Evolutionary conservation across 2,329 filamentous ascomycete species (phyloP), one percentile per base, ranked within the genome.

Genomic region (Aspergillus viridinutans): DNA sequence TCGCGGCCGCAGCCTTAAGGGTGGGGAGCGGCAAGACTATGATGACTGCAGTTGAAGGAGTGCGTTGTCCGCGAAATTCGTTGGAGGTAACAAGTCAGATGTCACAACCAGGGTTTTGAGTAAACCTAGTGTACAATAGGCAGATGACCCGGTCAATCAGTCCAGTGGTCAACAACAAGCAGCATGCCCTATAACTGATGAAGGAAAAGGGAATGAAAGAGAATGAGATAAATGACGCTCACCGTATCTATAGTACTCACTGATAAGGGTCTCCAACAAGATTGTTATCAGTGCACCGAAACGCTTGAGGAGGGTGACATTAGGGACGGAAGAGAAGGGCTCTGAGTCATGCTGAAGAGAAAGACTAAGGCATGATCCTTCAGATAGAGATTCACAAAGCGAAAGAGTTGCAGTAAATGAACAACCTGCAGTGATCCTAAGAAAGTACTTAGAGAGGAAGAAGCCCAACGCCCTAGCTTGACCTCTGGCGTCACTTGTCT

Each of bases 401-500:
- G 56, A 53, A 53, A 56, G 45, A 55, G 48, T 49, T 51, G 23
- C 21, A 59, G 21, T 26, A 25, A 23, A 23, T 47, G 21, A 47
- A 14, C n/a, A 47, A 47, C 10, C 8, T 45, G 42, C 42, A 45
- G n/a, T 45, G 42, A 45, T 21, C 47, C 53, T 54, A 58, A 42
- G 57, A 52, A 61, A 38, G 32, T 38, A 38, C 32, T 17, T 38
- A 38, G 6, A 38, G 32, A 38, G 32, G 32, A 38, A 38, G 5
- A 38, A 23, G n/a, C 21, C 42, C 8, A 45, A 45, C 42, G 42
- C 20, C 42, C 42, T 45, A 23, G 42, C n/a, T 45, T 42, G 49
- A 23, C 50, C 35, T 58, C 63, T 66, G 64, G 63, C 65, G 65
- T 67, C 65, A 67, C 59, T 66, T 47, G 60, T 57, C 55, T 35